phyloP scores from a whole-genome alignment of 306 rosid genomes.

The Gillenia trifoliata region DNA sequence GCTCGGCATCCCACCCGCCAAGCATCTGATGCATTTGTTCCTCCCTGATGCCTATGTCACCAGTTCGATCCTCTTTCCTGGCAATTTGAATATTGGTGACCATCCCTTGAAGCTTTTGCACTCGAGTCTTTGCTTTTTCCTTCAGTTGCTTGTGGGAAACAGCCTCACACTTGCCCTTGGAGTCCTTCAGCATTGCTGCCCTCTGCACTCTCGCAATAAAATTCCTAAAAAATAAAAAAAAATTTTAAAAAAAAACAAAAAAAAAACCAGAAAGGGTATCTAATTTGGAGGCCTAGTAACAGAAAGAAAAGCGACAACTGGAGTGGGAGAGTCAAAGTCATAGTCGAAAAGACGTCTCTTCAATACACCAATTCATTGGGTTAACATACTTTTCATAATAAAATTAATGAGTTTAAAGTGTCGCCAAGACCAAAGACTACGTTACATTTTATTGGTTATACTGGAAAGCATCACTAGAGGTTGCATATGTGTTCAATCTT shows the following conservation, averaged over 20 bases:
- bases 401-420: no score
- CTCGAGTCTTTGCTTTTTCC: constrained; percentile 86
- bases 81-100: constrained; percentile 78
- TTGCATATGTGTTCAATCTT: no score
- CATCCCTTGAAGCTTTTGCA: constrained; percentile 75
- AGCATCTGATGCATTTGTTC: constrained; percentile 94
- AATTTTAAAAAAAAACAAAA: neutral
- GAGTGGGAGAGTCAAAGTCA: no score
- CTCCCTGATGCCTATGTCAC: constrained; percentile 65
- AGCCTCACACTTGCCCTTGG: constrained; percentile 85
- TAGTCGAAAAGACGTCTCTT: no score
- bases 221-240: constrained; percentile 7
- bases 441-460: no score
- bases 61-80: constrained; percentile 76
- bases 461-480: no score
- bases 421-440: no score
- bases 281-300: no score
- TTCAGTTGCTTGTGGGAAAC: constrained; percentile 73
- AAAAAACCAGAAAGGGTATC: no score
- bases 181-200: constrained; percentile 40
- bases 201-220: constrained; percentile 34
- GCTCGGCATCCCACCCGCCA: constrained; percentile 92
- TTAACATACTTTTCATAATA: no score
- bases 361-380: no score
- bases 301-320: no score